Evolutionary conservation across 2,329 filamentous ascomycete species (phyloP).

Genomic region (Colletotrichum sp.): DNA sequence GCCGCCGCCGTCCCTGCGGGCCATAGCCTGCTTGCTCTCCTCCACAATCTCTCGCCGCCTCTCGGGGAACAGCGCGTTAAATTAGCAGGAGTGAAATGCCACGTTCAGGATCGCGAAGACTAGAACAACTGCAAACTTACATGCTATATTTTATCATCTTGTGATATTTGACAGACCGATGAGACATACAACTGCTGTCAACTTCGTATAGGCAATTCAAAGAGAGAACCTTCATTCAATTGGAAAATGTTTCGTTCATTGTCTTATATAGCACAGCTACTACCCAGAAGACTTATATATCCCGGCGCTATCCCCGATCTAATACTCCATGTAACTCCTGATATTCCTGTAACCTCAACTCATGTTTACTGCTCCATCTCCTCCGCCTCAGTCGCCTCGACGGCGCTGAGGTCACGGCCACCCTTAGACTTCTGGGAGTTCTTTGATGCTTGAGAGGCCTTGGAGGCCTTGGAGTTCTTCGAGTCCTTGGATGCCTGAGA

Average conservation of each 20-base stretch:
- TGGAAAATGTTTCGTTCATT: background rate
- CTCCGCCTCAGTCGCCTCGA: background rate
- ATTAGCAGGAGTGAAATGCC: rapidly evolving
- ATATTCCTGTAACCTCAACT: background rate
- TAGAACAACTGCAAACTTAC: background rate
- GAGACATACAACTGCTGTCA: background rate
- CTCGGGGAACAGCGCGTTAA: no score
- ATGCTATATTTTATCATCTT: background rate
- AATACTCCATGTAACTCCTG: background rate
- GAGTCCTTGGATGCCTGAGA: background rate
- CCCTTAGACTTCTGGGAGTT: background rate
- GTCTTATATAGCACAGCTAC: background rate
- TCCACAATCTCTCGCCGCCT: no score
- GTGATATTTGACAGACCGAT: background rate
- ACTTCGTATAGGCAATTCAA: background rate
- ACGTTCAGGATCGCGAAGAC: background rate
- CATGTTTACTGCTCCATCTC: background rate
- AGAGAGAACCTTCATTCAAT: background rate
- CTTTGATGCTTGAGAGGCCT: background rate
- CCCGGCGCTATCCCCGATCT: background rate
- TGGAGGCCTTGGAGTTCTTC: background rate
- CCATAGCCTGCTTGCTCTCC: no score
- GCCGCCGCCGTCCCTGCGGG: no score
- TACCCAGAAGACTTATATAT: background rate
- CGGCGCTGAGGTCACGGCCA: background rate